Evolutionary conservation across 371 early-diverging fungal genomes (phyloP).

Genomic region (Syncephalis plumigaleata): DNA sequence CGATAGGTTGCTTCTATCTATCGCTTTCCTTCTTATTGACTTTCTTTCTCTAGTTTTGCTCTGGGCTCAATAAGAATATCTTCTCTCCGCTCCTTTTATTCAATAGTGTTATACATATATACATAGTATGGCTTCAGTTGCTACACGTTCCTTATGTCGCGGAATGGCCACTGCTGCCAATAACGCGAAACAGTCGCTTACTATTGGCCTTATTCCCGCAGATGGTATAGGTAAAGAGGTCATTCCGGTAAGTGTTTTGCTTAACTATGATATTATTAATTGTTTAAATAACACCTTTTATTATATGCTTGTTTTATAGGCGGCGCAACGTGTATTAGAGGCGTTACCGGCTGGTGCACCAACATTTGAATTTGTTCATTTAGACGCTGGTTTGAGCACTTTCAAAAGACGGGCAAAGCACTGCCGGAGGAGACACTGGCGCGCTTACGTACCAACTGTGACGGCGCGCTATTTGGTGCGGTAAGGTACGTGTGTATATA

Average conservation of each 20-base stretch:
- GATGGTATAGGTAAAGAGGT: slow-evolving; percentile 93
- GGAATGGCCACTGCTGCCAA: too few relatives aligned
- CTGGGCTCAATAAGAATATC: too few relatives aligned
- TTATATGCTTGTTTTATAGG: slow-evolving; percentile 23
- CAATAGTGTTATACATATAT: too few relatives aligned
- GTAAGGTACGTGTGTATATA: slow-evolving; percentile 81
- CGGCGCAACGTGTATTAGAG: slow-evolving; percentile 73
- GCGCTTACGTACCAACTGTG: slow-evolving; percentile 54
- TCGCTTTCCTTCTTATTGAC: too few relatives aligned
- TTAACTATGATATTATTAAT: background rate
- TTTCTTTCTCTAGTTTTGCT: too few relatives aligned
- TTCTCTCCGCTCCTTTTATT: too few relatives aligned
- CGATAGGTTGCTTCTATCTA: too few relatives aligned
- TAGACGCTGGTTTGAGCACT: slow-evolving; percentile 88
- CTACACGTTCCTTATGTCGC: too few relatives aligned
- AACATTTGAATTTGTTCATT: slow-evolving; percentile 53
- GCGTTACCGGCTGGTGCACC: slow-evolving; percentile 29
- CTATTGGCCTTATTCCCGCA: slow-evolving; percentile 83
- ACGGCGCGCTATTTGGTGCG: slow-evolving; percentile 92
- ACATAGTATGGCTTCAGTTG: too few relatives aligned
- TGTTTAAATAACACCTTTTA: background rate
- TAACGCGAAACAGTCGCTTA: slow-evolving; percentile 24
- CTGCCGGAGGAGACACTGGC: slow-evolving; percentile 74
- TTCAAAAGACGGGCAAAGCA: slow-evolving; percentile 78
- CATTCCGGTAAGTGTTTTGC: slow-evolving; percentile 32